Conservation (phyloP, 768 basidiomycete genomes). For the Boletus rubroflammeus region DNA sequence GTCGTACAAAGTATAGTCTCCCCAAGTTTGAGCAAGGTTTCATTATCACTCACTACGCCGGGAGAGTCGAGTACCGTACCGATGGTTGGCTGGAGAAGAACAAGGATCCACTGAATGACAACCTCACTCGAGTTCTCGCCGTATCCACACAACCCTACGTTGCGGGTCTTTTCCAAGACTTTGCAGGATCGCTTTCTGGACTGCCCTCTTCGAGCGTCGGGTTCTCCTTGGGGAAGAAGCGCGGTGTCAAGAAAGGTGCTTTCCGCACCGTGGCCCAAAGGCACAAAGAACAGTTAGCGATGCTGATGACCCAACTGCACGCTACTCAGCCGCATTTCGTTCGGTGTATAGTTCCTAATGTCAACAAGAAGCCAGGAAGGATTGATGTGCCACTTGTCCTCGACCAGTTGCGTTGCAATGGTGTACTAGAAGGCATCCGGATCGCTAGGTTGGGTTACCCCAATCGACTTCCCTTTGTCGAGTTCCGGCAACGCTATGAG, state of each 20-base stretch:
- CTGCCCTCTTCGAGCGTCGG: conserved; percentile 34
- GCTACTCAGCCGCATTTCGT: conserved; percentile 98
- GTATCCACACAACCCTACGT: conserved; percentile 81
- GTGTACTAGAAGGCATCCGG: conserved; percentile 97
- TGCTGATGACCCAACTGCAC: conserved; percentile 86
- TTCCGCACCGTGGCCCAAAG: conserved; percentile 95
- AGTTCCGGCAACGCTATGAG: conserved; percentile 96
- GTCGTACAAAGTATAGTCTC: conserved; percentile 79
- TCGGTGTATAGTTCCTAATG: conserved; percentile 95
- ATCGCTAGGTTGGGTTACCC: conserved; percentile 97
- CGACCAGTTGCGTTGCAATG: conserved; percentile 96
- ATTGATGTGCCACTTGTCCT: conserved; percentile 93
- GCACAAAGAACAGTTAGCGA: conserved; percentile 92
- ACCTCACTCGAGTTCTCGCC: conserved; percentile 84
- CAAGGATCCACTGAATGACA: conserved; percentile 97
- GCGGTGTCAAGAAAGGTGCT: conserved; percentile 87
- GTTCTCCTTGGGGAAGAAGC: conserved; percentile 54
- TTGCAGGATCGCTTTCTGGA: conserved; percentile 43
- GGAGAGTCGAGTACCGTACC: conserved; percentile 93
- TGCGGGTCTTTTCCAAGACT: conserved; percentile 81
- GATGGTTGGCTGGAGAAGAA: conserved; percentile 99
- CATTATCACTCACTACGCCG: conserved; percentile 93
- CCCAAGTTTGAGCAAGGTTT: conserved; percentile 92
- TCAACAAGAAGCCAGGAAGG: conserved; percentile 83
- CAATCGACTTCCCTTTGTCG: conserved; percentile 93